Evolutionary conservation across 2,329 filamentous ascomycete genomes (phyloP), one percentile per base, ranked within the genome.

Genomic region (Xylaria sp.): DNA sequence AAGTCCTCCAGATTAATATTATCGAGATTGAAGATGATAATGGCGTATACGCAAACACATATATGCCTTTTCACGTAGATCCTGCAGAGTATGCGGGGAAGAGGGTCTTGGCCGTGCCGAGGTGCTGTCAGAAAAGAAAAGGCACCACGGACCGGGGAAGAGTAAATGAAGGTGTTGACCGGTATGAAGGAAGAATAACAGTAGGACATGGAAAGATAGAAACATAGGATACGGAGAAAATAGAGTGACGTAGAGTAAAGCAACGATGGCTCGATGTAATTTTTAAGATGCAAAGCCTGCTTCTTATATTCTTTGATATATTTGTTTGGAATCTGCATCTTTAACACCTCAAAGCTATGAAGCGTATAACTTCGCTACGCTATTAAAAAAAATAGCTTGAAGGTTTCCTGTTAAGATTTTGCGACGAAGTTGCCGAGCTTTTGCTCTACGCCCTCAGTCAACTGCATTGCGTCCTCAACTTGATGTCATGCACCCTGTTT

Each of bases 1-100:
- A 83, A 65, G 79, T 82, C 1, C 68, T 83, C 20, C 78, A 81
- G 71, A 80, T 83, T 53, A 83, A 81, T 53, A 82, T 84, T 59
- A 72, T 81, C 56, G 81, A 83, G 76, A 72, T 81, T 36, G 80
- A 83, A 23, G 74, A 77, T 61, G 75, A 79, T 67, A 63, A 69
- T 54, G 79, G 77, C 4, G 69, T 63, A 28, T 81, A 81, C 69
- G 79, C 79, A 60, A 83, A 81, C 44, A 69, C 74, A 56, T 71
- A 71, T 59, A 71, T 81, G 51, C 74, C 66, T 3, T 82, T 82
- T 65, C 49, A 68, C 10, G 75, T 83, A 11, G 72, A 83, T 70
- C 72, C 77, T 17, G 74, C 70, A 33, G 79, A 81, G 7, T 83
- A 80, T 68, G 75, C 67, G 51, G 79, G 80, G 28, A 79, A 79